phyloP scores from a whole-genome alignment of 176 grass and related monocot species.

The Urochloa ruziziensis region DNA sequence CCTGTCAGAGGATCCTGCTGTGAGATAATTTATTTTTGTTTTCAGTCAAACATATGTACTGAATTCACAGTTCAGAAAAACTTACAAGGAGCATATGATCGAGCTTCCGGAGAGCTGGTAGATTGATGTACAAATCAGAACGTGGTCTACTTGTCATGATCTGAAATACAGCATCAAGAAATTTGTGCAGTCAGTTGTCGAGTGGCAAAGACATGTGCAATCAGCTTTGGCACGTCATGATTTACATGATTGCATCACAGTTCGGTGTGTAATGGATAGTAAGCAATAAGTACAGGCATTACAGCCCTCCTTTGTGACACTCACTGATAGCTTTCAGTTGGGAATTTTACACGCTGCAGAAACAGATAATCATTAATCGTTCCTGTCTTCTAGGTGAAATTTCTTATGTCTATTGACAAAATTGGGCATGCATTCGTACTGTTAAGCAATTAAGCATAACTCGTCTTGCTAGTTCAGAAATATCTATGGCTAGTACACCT shows the following conservation, averaged over 20 bases:
- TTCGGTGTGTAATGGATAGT: background rate
- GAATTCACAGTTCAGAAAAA: background rate
- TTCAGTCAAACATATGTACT: background rate
- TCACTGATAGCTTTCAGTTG: background rate
- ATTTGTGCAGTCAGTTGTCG: background rate
- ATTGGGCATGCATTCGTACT: background rate
- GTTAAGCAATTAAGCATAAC: background rate
- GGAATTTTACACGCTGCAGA: background rate
- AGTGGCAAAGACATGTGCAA: background rate
- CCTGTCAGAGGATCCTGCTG: conserved; percentile 34
- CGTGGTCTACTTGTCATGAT: conserved; percentile 88
- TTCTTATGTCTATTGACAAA: background rate
- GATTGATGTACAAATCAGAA: conserved; percentile 78
- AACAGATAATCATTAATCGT: background rate
- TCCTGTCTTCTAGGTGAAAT: background rate
- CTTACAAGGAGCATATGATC: conserved; percentile 97
- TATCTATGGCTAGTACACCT: background rate
- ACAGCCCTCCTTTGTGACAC: background rate
- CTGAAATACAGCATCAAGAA: conserved; percentile 34
- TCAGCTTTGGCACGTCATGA: background rate
- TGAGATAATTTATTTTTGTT: background rate
- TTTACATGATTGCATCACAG: background rate
- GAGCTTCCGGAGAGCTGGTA: conserved; percentile 88
- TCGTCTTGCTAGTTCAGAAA: background rate
- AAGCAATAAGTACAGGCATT: background rate